Evolutionary conservation across 2,329 filamentous ascomycete species (phyloP).

Genomic region (Colletotrichum orbiculare): DNA sequence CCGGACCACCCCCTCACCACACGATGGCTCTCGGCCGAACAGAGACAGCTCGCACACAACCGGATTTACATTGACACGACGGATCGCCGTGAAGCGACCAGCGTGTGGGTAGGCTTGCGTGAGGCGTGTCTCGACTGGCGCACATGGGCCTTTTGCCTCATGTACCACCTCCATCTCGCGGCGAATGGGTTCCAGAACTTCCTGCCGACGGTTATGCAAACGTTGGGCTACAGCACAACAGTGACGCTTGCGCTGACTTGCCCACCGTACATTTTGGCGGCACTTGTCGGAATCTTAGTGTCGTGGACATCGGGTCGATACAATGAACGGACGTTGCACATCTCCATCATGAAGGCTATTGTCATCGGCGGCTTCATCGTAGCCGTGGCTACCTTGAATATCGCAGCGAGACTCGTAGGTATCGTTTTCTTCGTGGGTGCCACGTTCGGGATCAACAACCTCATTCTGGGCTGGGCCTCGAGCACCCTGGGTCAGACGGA

Average conservation of each 20-base stretch:
- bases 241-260: constrained; percentile 60
- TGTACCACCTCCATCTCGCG: constrained; percentile 45
- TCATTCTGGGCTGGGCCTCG: constrained; percentile 56
- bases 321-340: constrained; percentile 61
- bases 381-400: constrained; percentile 39
- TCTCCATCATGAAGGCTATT: constrained; percentile 52
- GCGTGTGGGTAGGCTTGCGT: constrained; percentile 47
- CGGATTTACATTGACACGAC: constrained; percentile 49
- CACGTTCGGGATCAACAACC: constrained; percentile 54
- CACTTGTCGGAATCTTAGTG: constrained; percentile 49
- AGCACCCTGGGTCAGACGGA: constrained; percentile 54
- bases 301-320: constrained; percentile 55
- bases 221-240: constrained; percentile 53
- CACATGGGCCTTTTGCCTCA: constrained; percentile 42
- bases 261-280: constrained; percentile 53
- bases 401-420: constrained; percentile 41
- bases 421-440: constrained; percentile 52
- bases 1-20: constrained; percentile 46
- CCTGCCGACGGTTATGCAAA: constrained; percentile 79
- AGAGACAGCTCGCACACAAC: constrained; percentile 53
- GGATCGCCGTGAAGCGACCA: constrained; percentile 47
- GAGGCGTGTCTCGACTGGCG: constrained; percentile 42
- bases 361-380: constrained; percentile 53
- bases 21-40: constrained; percentile 46
- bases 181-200: constrained; percentile 78